These are phyloP conservation scores for Pseudonitzschia multiseries DNA, from an alignment of 108 stramenopile genomes.

Conservation along the genomic window DNA sequence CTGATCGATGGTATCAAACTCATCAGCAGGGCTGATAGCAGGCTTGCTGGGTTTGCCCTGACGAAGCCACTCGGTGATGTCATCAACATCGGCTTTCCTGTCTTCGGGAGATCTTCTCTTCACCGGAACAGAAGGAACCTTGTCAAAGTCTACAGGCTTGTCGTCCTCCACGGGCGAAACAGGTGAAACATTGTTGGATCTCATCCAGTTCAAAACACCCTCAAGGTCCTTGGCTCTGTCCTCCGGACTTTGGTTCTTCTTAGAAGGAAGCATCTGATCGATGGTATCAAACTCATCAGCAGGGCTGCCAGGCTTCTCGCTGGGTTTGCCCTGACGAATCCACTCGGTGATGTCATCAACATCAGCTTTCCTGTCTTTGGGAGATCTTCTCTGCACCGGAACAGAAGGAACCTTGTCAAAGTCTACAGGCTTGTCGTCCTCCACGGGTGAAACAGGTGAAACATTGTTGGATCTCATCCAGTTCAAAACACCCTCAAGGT, in stretches of 20 bases:
- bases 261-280: conserved; percentile 29
- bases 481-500: conserved; percentile 7
- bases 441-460: not conserved
- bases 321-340: conserved; percentile 25
- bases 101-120: conserved; percentile 18
- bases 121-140: conserved; percentile 11
- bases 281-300: conserved; percentile 9
- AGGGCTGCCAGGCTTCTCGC: conserved; percentile 9
- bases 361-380: conserved; percentile 24
- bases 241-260: conserved; percentile 19
- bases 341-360: conserved; percentile 31
- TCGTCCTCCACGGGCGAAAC: not conserved
- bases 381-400: conserved; percentile 8
- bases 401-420: conserved; percentile 13
- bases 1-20: conserved; percentile 22
- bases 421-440: not conserved
- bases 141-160: conserved; percentile 4
- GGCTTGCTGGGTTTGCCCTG: conserved; percentile 17
- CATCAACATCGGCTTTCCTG: conserved; percentile 23
- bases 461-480: conserved; percentile 22
- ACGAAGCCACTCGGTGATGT: conserved; percentile 33
- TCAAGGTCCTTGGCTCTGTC: conserved; percentile 21
- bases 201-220: conserved; percentile 7
- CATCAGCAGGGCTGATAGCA: not conserved
- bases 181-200: conserved; percentile 22